Evolutionary conservation across 2,329 filamentous ascomycete species (phyloP).

Genomic region (Massarina eburnea): DNA sequence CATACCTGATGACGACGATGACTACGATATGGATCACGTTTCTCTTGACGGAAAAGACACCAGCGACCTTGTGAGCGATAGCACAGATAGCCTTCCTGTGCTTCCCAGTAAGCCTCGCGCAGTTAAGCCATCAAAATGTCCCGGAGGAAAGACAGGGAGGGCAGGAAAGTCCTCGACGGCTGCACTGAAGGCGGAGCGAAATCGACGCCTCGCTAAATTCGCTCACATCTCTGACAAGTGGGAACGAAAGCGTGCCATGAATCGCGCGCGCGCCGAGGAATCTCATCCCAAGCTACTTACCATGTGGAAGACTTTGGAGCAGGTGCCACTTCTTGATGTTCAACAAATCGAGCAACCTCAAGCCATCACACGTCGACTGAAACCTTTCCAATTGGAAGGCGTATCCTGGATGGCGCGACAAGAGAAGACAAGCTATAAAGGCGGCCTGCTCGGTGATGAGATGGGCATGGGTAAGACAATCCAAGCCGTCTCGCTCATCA

Average conservation of each 20-base stretch:
- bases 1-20: constrained; percentile 23
- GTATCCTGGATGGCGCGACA: constrained; percentile 93
- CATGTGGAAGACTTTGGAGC: constrained; percentile 81
- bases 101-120: constrained; percentile 15
- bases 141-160: constrained; percentile 26
- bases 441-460: constrained; percentile 90
- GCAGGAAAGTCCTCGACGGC: constrained; percentile 22
- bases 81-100: constrained; percentile 31
- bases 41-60: constrained; percentile 16
- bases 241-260: constrained; percentile 53
- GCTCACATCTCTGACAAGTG: constrained; percentile 42
- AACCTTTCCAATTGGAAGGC: constrained; percentile 91
- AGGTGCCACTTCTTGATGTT: constrained; percentile 66
- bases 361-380: constrained; percentile 79
- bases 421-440: constrained; percentile 82
- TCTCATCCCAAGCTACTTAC: constrained; percentile 77
- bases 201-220: constrained; percentile 23
- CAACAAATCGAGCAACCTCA: constrained; percentile 69
- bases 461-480: constrained; percentile 99
- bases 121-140: constrained; percentile 5
- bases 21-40: constrained; percentile 13
- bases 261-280: constrained; percentile 67
- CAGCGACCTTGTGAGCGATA: constrained; percentile 23
- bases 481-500: constrained; percentile 94
- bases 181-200: constrained; percentile 23